Percentiles rank a stretch among this genome's conserved stretches.
These are phyloP conservation scores for Groenewaldozyma sp. DNA, from an alignment of 1,139 yeast genomes.

Conservation along the genomic window DNA sequence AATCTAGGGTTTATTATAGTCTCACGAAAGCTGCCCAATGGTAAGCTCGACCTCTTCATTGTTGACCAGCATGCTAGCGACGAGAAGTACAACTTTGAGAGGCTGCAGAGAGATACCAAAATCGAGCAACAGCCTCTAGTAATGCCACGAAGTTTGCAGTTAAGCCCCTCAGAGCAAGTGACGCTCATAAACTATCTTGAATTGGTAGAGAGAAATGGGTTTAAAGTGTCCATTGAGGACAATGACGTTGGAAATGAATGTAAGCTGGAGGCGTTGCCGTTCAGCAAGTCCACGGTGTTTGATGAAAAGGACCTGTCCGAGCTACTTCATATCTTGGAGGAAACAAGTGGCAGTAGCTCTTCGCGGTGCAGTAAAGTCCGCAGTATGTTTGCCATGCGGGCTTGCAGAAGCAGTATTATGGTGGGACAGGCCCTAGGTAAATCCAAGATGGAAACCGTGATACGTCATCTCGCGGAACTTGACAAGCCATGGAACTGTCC, in stretches of 20 bases:
- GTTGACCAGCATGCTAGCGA: constrained; percentile 98
- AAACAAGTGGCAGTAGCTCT: constrained; percentile 27
- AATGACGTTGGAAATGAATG: constrained; percentile 47
- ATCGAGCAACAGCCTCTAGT: constrained; percentile 67
- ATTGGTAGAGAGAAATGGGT: constrained; percentile 67
- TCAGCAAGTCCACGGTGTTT: constrained; percentile 61
- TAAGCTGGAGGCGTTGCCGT: constrained; percentile 55
- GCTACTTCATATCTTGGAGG: constrained; percentile 49
- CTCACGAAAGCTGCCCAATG: constrained; percentile 31
- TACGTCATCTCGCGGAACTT: constrained; percentile 54
- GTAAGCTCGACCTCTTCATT: constrained; percentile 58
- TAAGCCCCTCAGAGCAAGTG: constrained; percentile 72
- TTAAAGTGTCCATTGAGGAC: constrained; percentile 44
- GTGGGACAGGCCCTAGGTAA: constrained; percentile 62
- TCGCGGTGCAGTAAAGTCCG: constrained; percentile 71
- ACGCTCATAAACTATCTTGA: constrained; percentile 49
- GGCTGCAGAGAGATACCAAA: constrained; percentile 43
- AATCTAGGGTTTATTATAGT: constrained; percentile 85
- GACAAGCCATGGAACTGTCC: constrained; percentile 99
- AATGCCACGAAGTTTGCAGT: constrained; percentile 50
- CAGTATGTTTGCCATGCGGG: constrained; percentile 84
- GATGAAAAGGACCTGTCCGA: constrained; percentile 63
- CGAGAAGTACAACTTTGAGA: constrained; percentile 85
- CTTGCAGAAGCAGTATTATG: constrained; percentile 92
- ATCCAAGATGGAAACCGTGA: constrained; percentile 57